A percentile compares a stretch with the other conserved stretches of the same genome.
These are phyloP conservation scores for Actinomortierella wolfii DNA, from an alignment of 371 early-diverging fungal species.

Conservation along the genomic window DNA sequence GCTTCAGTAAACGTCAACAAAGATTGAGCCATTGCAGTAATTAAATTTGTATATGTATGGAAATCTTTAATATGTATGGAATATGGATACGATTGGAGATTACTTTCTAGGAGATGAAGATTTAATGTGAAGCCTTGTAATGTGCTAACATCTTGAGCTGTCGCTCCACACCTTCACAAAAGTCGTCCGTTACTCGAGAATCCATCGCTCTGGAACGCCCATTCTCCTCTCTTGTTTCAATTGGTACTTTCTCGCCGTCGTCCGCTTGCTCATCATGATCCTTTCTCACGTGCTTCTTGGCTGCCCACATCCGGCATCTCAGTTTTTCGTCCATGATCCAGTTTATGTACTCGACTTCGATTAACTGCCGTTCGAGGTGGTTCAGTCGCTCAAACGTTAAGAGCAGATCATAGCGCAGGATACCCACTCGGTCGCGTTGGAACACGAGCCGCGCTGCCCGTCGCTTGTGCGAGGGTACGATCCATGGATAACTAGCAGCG, in stretches of 20 bases:
- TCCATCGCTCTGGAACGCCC: no score
- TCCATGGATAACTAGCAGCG: slow-evolving; percentile 37
- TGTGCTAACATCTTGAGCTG: slow-evolving; percentile 25
- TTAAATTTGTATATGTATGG: no score
- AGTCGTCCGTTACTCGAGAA: slow-evolving; percentile 18
- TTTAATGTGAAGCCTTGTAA: no score
- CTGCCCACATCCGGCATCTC: slow-evolving; percentile 50
- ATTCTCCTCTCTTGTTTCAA: neutral
- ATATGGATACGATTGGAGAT: no score
- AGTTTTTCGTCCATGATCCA: slow-evolving; percentile 63
- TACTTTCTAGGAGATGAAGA: no score
- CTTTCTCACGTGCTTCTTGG: neutral
- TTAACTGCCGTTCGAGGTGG: slow-evolving; percentile 55
- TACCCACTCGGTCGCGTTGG: slow-evolving; percentile 59
- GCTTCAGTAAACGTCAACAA: no score
- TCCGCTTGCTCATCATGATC: neutral
- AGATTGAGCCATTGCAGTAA: no score
- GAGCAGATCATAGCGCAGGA: slow-evolving; percentile 60
- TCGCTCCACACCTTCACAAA: slow-evolving; percentile 26
- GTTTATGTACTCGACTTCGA: slow-evolving; percentile 62
- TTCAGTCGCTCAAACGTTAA: slow-evolving; percentile 61
- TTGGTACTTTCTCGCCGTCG: neutral
- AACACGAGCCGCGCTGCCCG: slow-evolving; percentile 57
- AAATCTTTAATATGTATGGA: no score
- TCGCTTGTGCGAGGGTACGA: slow-evolving; percentile 49